Base-by-base conservation (phyloP, 768 basidiomycete species). In the Lactarius evosmus region DNA sequence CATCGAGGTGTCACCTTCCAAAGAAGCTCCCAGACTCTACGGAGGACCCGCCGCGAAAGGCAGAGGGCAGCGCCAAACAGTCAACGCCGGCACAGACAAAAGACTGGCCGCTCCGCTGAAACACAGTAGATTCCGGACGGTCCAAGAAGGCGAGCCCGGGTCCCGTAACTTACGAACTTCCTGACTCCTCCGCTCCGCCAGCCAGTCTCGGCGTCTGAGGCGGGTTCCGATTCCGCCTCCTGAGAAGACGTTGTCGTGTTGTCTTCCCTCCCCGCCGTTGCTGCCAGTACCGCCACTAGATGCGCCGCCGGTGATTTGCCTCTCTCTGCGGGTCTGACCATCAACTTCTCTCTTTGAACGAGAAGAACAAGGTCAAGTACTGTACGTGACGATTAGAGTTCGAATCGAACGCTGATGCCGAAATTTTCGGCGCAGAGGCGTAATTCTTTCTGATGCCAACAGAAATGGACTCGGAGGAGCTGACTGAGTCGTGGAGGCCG, bases 381-480 rank as follows among this genome's bases (percentile, higher is more conserved):
- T n/a, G 87, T 90, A 72, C 70, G 82, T 76, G 57, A 40, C 30
- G 19, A 52, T 7, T 50, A 12, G 9, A 46, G 44, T 46, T 12
- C 25, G 22, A n/a, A 14, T 36, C 17, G 29, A n/a, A 60, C 46
- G 36, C 38, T 56, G 40, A 41, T 27, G 66, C 58, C 11, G 19
- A n/a, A n/a, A 53, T 44, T 11, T 65, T 63, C 36, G n/a, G 41
- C 27, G 54, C 71, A 89, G 88, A 75, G 87, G 87, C 7, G 84
- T 85, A 29, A 72, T n/a, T n/a, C n/a, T n/a, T 93, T 63, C 77
- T 95, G 66, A 89, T 89, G 2, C 89, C 91, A 7, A 76, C 83
- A 55, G 91, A 95, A 75, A 93, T 94, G n/a, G n/a, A n/a, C n/a
- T n/a, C n/a, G 92, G 83, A 87, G 64, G 81, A 79, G 29, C 73